Evolutionary conservation across 306 rosid species (phyloP).

Genomic region (Cicer bijugum): DNA sequence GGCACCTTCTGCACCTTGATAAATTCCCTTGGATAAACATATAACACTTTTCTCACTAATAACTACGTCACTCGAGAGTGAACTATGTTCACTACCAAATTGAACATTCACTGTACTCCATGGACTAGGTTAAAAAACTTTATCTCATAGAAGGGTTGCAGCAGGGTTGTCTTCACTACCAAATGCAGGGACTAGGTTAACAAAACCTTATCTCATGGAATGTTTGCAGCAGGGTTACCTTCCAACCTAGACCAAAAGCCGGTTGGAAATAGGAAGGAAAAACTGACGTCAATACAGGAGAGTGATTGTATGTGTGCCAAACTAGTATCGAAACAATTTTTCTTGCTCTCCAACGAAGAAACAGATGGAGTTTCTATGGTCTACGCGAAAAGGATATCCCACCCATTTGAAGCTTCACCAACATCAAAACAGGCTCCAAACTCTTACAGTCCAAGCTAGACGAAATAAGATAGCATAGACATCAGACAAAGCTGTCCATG

Average conservation of each 20-base stretch:
- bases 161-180: conserved; percentile 30
- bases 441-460: not conserved
- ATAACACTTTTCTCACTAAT: conserved; percentile 14
- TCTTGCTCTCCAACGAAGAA: not conserved
- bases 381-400: conserved; percentile 11
- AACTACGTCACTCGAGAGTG: conserved; percentile 31
- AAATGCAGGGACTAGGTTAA: conserved; percentile 29
- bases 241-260: conserved; percentile 24
- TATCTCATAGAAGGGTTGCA: not conserved
- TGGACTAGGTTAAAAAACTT: conserved; percentile 15
- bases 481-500: not conserved
- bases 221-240: conserved; percentile 31
- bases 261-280: conserved; percentile 28
- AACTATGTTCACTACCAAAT: conserved; percentile 22
- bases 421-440: conserved; percentile 29
- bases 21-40: conserved; percentile 40
- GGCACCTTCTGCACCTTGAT: conserved; percentile 33
- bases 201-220: not conserved
- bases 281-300: not conserved
- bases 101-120: conserved; percentile 35
- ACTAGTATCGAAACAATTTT: conserved; percentile 23
- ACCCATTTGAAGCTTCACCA: conserved; percentile 17
- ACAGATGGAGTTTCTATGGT: conserved; percentile 12
- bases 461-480: not conserved
- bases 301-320: not conserved